phyloP scores from a whole-genome alignment of 225 moss, liverwort and hornwort species.

The Bryum argenteum region DNA sequence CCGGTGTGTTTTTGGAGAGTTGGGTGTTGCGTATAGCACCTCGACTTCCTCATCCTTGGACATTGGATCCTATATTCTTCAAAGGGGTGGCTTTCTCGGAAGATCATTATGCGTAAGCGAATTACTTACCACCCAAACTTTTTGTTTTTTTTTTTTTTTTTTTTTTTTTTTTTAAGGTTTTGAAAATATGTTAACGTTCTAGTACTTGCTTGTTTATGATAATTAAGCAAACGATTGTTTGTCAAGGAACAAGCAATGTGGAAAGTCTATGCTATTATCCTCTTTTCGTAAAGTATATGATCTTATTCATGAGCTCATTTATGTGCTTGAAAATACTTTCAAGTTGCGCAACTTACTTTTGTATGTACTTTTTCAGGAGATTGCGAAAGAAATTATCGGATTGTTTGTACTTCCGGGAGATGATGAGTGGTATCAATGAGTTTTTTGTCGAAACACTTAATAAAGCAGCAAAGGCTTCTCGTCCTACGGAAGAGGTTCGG shows the following conservation, averaged over 20 bases:
- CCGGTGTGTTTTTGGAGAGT: constrained; percentile 45
- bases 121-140: fast-evolving
- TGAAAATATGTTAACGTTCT: neutral
- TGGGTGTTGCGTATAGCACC: constrained; percentile 42
- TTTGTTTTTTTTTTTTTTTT: neutral
- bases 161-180: neutral
- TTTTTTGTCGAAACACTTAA: constrained; percentile 19
- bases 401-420: constrained; percentile 29
- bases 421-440: constrained; percentile 42
- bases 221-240: no score
- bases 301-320: neutral
- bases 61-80: constrained; percentile 44
- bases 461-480: constrained; percentile 28
- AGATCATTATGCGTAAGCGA: constrained; percentile 35
- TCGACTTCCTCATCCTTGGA: constrained; percentile 26
- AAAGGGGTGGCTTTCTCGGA: constrained; percentile 44
- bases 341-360: neutral
- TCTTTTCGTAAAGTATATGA: neutral
- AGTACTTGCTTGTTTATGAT: no score
- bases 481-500: constrained; percentile 34
- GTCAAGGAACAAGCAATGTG: no score
- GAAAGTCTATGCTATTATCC: no score
- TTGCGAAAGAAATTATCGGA: constrained; percentile 23
- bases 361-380: neutral
- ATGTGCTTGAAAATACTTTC: neutral